Evolutionary conservation across 2,329 filamentous ascomycete species (phyloP).

Genomic region (Monilinia laxa): DNA sequence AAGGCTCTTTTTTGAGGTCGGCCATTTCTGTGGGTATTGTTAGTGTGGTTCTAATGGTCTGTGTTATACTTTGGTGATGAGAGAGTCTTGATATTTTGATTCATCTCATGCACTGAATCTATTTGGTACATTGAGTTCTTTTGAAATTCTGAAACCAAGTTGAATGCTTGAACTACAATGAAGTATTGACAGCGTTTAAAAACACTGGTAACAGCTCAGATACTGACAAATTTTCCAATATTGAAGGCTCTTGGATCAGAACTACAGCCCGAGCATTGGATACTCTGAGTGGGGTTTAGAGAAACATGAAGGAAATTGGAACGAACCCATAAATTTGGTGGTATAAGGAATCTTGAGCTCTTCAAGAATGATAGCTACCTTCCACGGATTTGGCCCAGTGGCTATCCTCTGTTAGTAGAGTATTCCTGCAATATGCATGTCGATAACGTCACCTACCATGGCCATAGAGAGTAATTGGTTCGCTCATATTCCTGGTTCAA

Average conservation of each 20-base stretch:
- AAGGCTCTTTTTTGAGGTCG: slow-evolving; percentile 44
- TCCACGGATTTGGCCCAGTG: neutral
- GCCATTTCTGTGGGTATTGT: neutral
- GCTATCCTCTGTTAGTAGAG: neutral
- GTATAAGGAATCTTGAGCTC: slow-evolving; percentile 47
- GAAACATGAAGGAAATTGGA: too few relatives aligned
- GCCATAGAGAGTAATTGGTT: slow-evolving; percentile 13
- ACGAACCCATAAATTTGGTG: slow-evolving; percentile 9
- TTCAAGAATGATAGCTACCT: slow-evolving; percentile 46
- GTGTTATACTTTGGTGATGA: neutral
- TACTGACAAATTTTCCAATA: too few relatives aligned
- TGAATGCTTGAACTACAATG: neutral
- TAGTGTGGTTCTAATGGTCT: neutral
- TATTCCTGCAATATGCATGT: neutral
- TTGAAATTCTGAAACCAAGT: too few relatives aligned
- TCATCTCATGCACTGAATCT: neutral
- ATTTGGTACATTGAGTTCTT: neutral
- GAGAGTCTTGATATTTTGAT: neutral
- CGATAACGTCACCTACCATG: neutral
- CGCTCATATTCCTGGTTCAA: neutral
- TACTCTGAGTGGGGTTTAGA: neutral
- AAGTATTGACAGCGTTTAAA: neutral
- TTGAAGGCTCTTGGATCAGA: too few relatives aligned
- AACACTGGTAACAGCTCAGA: neutral
- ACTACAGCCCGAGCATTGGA: too few relatives aligned